These are phyloP conservation scores for Fusarium sp. DNA, from an alignment of 2,329 filamentous ascomycete species.

Conservation along the genomic window DNA sequence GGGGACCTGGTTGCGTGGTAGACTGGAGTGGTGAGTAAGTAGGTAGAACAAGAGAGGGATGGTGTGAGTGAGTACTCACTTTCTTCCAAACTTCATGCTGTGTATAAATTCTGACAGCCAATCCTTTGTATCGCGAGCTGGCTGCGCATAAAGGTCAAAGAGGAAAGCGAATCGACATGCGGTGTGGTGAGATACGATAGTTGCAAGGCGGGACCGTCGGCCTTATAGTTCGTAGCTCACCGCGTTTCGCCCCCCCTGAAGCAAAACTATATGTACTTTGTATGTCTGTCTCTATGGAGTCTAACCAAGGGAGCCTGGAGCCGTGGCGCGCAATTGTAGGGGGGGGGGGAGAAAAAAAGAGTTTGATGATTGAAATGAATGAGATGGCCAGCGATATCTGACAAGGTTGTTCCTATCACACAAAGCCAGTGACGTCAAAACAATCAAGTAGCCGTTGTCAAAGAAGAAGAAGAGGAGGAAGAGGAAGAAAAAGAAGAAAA, in stretches of 20 bases:
- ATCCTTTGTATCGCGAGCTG: neutral
- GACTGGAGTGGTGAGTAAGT: conserved; percentile 54
- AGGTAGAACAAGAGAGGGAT: conserved; percentile 1
- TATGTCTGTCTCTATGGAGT: conserved; percentile 3
- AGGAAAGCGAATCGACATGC: neutral
- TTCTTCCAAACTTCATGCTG: conserved; percentile 70
- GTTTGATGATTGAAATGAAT: neutral
- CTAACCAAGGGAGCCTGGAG: conserved; percentile 13
- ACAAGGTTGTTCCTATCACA: conserved; percentile 2
- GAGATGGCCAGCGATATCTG: neutral
- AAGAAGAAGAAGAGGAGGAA: neutral
- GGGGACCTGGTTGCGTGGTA: conserved; percentile 84
- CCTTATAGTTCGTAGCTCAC: conserved; percentile 16
- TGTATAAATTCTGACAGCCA: conserved; percentile 1
- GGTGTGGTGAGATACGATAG: neutral
- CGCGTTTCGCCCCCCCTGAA: conserved; percentile 11
- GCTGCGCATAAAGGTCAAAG: conserved; percentile 5
- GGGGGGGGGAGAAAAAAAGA: too few relatives aligned
- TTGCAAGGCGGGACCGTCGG: neutral
- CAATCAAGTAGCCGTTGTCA: conserved; percentile 30
- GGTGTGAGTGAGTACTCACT: conserved; percentile 53
- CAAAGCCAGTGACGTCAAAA: conserved; percentile 30
- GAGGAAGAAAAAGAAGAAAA: conserved; percentile 1
- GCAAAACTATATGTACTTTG: neutral
- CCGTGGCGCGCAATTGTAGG: neutral